phyloP scores from a whole-genome alignment of 495 filamentous ascomycete species.

The Xylaria palmicola region DNA sequence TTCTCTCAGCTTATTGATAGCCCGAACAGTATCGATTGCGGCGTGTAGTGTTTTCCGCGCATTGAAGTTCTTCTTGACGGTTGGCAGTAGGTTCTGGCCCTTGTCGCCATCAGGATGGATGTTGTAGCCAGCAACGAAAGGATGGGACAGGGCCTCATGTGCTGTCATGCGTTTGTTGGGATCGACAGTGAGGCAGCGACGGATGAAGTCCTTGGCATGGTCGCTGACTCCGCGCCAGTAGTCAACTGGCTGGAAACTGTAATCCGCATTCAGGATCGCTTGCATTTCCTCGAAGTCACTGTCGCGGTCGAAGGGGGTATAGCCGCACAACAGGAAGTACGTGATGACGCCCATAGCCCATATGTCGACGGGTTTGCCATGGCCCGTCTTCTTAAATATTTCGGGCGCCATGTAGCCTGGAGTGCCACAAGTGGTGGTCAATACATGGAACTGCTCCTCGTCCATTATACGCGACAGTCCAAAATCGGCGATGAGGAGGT shows the following conservation, averaged over 20 bases:
- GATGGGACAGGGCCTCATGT: constrained; percentile 85
- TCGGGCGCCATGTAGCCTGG: constrained; percentile 98
- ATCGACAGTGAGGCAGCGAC: constrained; percentile 80
- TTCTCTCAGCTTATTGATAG: constrained; percentile 93
- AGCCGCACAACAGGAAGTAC: constrained; percentile 96
- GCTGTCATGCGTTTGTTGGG: constrained; percentile 86
- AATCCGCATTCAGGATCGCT: constrained; percentile 94
- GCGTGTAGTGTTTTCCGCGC: constrained; percentile 90
- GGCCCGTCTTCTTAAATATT: constrained; percentile 84
- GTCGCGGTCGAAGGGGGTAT: constrained; percentile 97
- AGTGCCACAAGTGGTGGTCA: constrained; percentile 96
- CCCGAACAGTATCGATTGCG: constrained; percentile 96
- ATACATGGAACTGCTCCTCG: constrained; percentile 96
- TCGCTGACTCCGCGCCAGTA: constrained; percentile 96
- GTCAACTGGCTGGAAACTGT: constrained; percentile 90
- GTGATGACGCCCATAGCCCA: constrained; percentile 98
- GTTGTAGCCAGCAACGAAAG: constrained; percentile 70
- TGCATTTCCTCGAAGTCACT: constrained; percentile 99
- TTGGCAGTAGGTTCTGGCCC: constrained; percentile 76
- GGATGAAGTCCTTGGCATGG: constrained; percentile 83
- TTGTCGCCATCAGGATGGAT: constrained; percentile 34
- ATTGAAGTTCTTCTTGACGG: constrained; percentile 99
- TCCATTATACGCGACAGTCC: constrained; percentile 96
- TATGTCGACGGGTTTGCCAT: constrained; percentile 88
- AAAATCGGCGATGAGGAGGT: constrained; percentile 96